phyloP scores from a whole-genome alignment of 208 protist species.

The Wallacemonas collosoma region DNA sequence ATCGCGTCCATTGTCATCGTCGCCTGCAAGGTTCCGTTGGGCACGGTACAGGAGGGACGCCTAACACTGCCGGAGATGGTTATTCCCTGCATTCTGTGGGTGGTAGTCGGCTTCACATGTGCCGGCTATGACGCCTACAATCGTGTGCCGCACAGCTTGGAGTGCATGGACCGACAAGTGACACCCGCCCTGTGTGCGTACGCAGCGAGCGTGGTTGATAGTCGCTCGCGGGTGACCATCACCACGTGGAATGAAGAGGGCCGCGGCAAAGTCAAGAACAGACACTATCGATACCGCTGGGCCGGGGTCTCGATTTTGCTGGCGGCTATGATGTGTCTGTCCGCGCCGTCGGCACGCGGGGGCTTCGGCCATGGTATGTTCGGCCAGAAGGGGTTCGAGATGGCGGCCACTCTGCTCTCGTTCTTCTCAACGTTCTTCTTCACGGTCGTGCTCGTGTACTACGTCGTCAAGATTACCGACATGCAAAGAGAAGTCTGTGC shows the following conservation, averaged over 20 bases:
- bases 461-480: constrained; percentile 74
- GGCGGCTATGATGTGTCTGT: constrained; percentile 55
- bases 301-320: constrained; percentile 37
- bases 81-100: constrained; percentile 71
- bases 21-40: constrained; percentile 40
- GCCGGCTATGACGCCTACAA: constrained; percentile 64
- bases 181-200: constrained; percentile 67
- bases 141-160: constrained; percentile 63
- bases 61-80: constrained; percentile 64
- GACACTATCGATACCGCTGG: constrained; percentile 75
- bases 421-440: constrained; percentile 69
- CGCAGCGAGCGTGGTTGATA: constrained; percentile 70
- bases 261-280: constrained; percentile 61
- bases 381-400: constrained; percentile 35
- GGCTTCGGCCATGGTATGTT: constrained; percentile 55
- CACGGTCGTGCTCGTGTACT: constrained; percentile 44
- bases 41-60: constrained; percentile 37
- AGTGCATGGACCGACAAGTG: constrained; percentile 70
- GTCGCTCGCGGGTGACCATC: constrained; percentile 64
- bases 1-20: constrained; percentile 60
- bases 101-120: constrained; percentile 42
- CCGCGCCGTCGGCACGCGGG: constrained; percentile 56
- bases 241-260: constrained; percentile 81
- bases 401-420: constrained; percentile 38
- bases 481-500: constrained; percentile 75